These are phyloP conservation scores for Plasmodium gallinaceum DNA, from an alignment of 169 alveolate genomes.

Conservation along the genomic window DNA sequence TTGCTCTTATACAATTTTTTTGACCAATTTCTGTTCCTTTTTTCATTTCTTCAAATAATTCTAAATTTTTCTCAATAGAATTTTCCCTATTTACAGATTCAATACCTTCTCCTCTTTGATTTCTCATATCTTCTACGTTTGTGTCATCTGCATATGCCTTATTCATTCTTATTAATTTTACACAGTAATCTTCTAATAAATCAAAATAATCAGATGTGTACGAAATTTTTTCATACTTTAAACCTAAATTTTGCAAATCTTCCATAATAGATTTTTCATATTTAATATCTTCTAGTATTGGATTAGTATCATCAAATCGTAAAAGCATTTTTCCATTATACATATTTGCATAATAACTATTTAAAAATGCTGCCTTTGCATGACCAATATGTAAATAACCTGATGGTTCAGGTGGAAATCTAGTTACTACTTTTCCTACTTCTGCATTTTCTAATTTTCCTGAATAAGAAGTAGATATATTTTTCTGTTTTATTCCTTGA, in stretches of 20 bases:
- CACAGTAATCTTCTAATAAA: slow-evolving; percentile 89
- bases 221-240: slow-evolving; percentile 91
- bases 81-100: slow-evolving; percentile 91
- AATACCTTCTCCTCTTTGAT: slow-evolving; percentile 96
- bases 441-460: slow-evolving; percentile 93
- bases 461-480: slow-evolving; percentile 44
- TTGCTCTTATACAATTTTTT: slow-evolving; percentile 97
- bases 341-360: slow-evolving; percentile 95
- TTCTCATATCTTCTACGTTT: slow-evolving; percentile 96
- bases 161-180: slow-evolving; percentile 90
- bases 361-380: slow-evolving; percentile 98
- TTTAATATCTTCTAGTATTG: slow-evolving; percentile 96
- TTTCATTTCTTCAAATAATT: slow-evolving; percentile 92
- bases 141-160: slow-evolving; percentile 98
- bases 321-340: slow-evolving; percentile 96
- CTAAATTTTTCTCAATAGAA: slow-evolving; percentile 93
- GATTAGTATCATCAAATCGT: slow-evolving; percentile 99
- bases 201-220: slow-evolving; percentile 97
- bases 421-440: slow-evolving; percentile 97
- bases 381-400: slow-evolving; percentile 99
- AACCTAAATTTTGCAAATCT: slow-evolving; percentile 93
- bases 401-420: slow-evolving; percentile 99
- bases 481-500: slow-evolving; percentile 13
- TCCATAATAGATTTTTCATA: slow-evolving; percentile 94
- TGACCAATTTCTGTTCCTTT: slow-evolving; percentile 91